phyloP scores from a whole-genome alignment of 2,329 filamentous ascomycete genomes.

The Neoarthrinium moseri region DNA sequence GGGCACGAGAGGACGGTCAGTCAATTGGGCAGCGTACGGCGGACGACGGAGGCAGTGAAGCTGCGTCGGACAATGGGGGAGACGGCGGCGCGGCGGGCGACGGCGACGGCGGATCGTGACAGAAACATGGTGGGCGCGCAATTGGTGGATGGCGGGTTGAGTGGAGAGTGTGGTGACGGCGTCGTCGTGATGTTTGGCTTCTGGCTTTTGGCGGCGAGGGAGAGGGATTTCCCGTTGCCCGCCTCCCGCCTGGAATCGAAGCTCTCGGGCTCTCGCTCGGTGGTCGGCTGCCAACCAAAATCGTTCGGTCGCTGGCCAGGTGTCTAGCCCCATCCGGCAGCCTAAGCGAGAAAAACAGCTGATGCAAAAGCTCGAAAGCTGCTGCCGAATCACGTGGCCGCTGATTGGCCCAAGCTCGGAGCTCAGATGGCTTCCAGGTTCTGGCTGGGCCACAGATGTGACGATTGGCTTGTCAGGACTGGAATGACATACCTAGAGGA shows the following conservation, averaged over 20 bases:
- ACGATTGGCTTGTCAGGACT: no score
- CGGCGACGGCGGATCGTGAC: constrained; percentile 61
- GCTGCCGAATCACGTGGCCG: no score
- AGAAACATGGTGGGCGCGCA: constrained; percentile 56
- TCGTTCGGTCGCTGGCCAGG: constrained; percentile 6
- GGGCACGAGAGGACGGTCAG: not conserved
- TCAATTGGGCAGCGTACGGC: constrained; percentile 46
- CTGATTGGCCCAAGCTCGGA: no score
- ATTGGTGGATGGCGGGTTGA: constrained; percentile 20
- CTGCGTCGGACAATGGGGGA: constrained; percentile 54
- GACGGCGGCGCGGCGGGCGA: constrained; percentile 59
- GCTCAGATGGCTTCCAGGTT: no score
- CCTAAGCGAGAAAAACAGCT: not conserved
- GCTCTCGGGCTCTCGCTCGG: no score
- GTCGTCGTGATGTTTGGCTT: constrained; percentile 21
- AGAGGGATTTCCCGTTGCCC: constrained; percentile 49
- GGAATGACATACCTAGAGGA: no score
- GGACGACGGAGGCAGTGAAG: constrained; percentile 59
- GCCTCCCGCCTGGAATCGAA: constrained; percentile 36
- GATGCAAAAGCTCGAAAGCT: not conserved
- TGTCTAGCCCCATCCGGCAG: not conserved
- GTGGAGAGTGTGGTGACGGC: constrained; percentile 20
- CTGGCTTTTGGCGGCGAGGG: constrained; percentile 20
- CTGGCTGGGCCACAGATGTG: no score
- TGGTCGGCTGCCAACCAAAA: constrained; percentile 40